Evolutionary conservation across 2,329 filamentous ascomycete species (phyloP), one percentile per base, ranked within the genome.

Genomic region (Dactylellina parvicollis): DNA sequence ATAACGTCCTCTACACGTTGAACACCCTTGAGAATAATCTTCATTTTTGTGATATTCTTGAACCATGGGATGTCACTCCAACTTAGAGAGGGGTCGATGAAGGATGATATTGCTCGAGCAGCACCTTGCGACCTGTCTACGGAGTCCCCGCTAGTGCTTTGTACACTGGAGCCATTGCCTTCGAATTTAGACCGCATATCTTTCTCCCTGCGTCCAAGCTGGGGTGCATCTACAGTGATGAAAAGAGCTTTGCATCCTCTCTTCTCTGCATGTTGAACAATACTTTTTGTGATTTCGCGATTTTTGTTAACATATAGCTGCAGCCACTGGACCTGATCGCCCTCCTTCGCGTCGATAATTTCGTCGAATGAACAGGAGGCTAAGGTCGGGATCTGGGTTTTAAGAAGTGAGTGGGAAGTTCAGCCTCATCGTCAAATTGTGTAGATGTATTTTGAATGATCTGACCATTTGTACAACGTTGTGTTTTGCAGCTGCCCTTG

Each of bases 291-390:
- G 81, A 99, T 94, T 30, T 86, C 86, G 65, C 95, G 90, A 83
- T 99, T 90, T 81, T 96, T 95, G 86, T 99, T 99, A 77, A 99
- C 92, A 82, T 97, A 96, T 0, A 99, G 87, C 82, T 99, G 95
- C 76, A 99, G 84, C 95, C 95, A 99, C 82, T 98, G 95, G 3
- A 92, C 88, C 81, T 97, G 93, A 75, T 90, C 89, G 46, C 86
- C 90, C 75, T 87, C 84, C 28, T 85, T 87, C 16, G 93, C 95
- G 80, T 98, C 95, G 76, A 96, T 84, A 71, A 99, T 96, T 82
- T 99, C 94, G 82, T 99, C 95, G 78, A 99, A 97, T 0, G 92
- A 95, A 83, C 95, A 98, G 1, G 92, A 97, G 1, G 95, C 95
- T 4, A 99, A 85, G 2, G 95, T 99, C 1, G 95, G 95, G 74